Evolutionary conservation across 352 stramenopile genomes (phyloP), one percentile per base, ranked within the genome.

Genomic region (Halophytophthora batemanensis): DNA sequence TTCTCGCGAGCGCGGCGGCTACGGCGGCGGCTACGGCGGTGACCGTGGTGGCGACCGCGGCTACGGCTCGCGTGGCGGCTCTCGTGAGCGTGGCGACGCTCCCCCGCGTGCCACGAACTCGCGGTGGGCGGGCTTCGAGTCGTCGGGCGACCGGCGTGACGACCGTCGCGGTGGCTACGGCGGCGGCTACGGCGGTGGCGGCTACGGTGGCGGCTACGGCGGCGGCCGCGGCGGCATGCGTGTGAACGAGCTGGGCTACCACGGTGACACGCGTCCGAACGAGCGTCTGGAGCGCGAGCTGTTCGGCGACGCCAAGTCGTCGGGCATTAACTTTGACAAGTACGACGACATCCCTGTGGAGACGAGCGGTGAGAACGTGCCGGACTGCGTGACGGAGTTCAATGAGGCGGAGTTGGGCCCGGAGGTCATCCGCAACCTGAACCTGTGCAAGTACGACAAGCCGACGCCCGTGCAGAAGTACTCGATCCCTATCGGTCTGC

Each of bases 401-500:
- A 72, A 75, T 4, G 64, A 77, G 13, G 91, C 95, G 15, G 77
- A 92, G 36, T 83, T 99, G 15, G 92, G 93, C 41, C 82, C 96
- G 6, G 90, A 97, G 56, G 82, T 99, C 6, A 88, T 87, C 25
- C 74, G 87, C 47, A 98, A 98, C 71, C 56, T 97, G 37, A 71
- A 95, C 39, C 73, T 97, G 15, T 96, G 87, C 74, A 88, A 96
- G 60, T 99, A 99, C 84, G 61, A 48, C 38, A 98, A 95, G 64
- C 97, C 97, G 19, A 99, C 97, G 28, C 97, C 97, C 5, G 96
- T 99, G 29, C 97, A 99, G 64, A 99, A 99, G 79, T 99, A 99
- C 80, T 98, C 90, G 48, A 98, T 99, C 50, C 96, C 97, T 36
- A 99, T 99, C 64, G 80, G 80, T 70, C 71, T 90, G 17, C 75